These are phyloP conservation scores for Populus trichocarpa DNA, from an alignment of 441 rosid genomes.

Conservation along the genomic window DNA sequence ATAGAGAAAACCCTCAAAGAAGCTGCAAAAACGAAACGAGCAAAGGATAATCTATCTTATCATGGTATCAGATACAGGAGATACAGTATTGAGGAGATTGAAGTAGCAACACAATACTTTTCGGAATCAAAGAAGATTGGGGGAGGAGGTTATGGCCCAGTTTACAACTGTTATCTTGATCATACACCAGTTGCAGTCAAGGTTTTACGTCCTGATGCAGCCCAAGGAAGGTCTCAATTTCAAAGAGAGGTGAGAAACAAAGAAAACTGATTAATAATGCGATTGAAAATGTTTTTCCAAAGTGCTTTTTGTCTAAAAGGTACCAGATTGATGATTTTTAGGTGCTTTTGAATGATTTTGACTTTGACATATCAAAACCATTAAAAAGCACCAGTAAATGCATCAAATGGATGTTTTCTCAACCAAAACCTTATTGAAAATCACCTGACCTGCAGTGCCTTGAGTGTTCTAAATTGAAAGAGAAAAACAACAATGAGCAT, in stretches of 20 bases:
- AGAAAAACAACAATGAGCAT: background rate
- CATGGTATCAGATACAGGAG: constrained; percentile 27
- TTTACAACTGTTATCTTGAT: constrained; percentile 29
- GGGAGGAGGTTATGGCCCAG: constrained; percentile 39
- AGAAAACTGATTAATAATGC: background rate
- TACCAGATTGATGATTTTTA: too few species aligned
- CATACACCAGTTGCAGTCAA: constrained; percentile 36
- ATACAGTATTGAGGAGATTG: constrained; percentile 32
- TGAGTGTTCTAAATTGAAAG: background rate
- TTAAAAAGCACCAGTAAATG: too few species aligned
- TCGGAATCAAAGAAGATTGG: constrained; percentile 21
- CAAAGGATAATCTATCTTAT: constrained; percentile 20
- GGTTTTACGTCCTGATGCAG: constrained; percentile 35
- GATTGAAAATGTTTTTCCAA: background rate
- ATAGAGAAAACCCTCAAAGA: constrained; percentile 36
- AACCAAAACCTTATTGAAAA: background rate
- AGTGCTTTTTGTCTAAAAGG: background rate
- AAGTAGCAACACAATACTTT: constrained; percentile 27
- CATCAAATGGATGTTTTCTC: background rate
- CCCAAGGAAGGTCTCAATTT: constrained; percentile 32
- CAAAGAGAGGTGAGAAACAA: constrained; percentile 25
- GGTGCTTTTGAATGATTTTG: too few species aligned
- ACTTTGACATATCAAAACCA: background rate
- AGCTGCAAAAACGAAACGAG: constrained; percentile 36
- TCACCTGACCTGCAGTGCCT: background rate